Base-by-base conservation (phyloP, 2,329 filamentous ascomycete species). In the Microdochium paspali region DNA sequence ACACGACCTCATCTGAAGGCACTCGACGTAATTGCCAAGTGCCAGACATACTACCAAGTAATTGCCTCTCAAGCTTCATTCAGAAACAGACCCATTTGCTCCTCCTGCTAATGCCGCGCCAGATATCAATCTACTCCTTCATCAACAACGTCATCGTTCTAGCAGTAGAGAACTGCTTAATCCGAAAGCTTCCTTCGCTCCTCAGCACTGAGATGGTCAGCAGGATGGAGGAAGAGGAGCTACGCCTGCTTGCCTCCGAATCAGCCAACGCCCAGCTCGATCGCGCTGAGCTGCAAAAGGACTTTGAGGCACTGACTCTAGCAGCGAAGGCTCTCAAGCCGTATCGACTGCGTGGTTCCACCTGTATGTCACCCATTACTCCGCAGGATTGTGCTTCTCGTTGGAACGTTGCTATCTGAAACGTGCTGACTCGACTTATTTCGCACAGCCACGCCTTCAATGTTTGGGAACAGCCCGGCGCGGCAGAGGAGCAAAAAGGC, bases 31-130 rank as follows among this genome's bases (percentile, higher is more conserved):
- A 64, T 76, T 40, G 66, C 76, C 43, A 69, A 68, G 51, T 68
- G 72, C 58, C 51, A 66, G 44, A 61, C 62, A 0, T 71, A 72
- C 49, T 74, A 73, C 49, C 60, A 69, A 50, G 70, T 73, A 52
- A 45, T 47, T 31, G 1, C 5, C 15, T 24, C 2, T 7, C 9
- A 15, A 18, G 18, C 18, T 15, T 15, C 31, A 9, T 9, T 9
- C 28, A 30, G 9, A 30, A 30, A 9, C 28, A 15, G 15, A 18
- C 31, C 31, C 13, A n/a, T n/a, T n/a, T n/a, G n/a, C n/a, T n/a
- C n/a, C n/a, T n/a, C n/a, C n/a, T n/a, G n/a, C 44, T 44, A 20
- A 7, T 7, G 15, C 6, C 15, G 15, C 21, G 18, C 18, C 40
- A 61, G 59, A 50, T 59, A 47, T 61, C 58, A 4, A 48, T 60